These are phyloP conservation scores for Fistulifera solaris DNA, from an alignment of 108 stramenopile genomes.

Conservation along the genomic window DNA sequence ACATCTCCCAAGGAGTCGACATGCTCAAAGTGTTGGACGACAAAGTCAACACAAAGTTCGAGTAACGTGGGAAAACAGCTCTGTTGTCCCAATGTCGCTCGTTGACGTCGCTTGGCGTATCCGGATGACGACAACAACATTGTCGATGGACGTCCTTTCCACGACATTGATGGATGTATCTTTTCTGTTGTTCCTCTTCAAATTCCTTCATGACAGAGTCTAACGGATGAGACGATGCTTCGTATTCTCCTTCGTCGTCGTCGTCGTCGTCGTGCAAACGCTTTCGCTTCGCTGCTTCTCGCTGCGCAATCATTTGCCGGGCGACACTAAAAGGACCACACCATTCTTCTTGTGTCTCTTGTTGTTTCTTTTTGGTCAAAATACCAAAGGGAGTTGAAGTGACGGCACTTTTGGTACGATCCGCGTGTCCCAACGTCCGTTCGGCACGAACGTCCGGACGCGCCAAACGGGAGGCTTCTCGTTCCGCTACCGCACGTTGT, in stretches of 20 bases:
- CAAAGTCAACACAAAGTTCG: conserved; percentile 46
- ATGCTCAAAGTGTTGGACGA: conserved; percentile 64
- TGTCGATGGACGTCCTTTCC: conserved; percentile 41
- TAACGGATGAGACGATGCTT: conserved; percentile 42
- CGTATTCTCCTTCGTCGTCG: conserved; percentile 16
- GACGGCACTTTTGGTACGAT: conserved; percentile 56
- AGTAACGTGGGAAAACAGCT: conserved; percentile 49
- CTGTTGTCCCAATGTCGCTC: conserved; percentile 24
- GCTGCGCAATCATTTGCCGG: conserved; percentile 68
- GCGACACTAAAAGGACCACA: conserved; percentile 80
- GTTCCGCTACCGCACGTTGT: conserved; percentile 72
- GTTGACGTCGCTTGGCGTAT: conserved; percentile 56
- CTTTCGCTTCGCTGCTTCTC: conserved; percentile 47
- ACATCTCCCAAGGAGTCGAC: conserved; percentile 68
- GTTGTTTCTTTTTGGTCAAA: conserved; percentile 13
- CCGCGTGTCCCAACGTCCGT: conserved; percentile 43
- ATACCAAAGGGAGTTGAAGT: conserved; percentile 63
- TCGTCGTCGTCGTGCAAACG: conserved; percentile 45
- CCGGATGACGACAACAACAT: conserved; percentile 17
- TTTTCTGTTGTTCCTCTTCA: conserved; percentile 19
- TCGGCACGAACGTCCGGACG: conserved; percentile 30
- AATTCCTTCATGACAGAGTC: conserved; percentile 48
- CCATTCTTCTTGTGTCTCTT: conserved; percentile 27
- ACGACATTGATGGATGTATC: too few species aligned
- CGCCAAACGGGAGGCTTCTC: conserved; percentile 65